Base-by-base conservation (phyloP, 371 early-diverging fungal genomes). In the Apophysomyces ossiformis region DNA sequence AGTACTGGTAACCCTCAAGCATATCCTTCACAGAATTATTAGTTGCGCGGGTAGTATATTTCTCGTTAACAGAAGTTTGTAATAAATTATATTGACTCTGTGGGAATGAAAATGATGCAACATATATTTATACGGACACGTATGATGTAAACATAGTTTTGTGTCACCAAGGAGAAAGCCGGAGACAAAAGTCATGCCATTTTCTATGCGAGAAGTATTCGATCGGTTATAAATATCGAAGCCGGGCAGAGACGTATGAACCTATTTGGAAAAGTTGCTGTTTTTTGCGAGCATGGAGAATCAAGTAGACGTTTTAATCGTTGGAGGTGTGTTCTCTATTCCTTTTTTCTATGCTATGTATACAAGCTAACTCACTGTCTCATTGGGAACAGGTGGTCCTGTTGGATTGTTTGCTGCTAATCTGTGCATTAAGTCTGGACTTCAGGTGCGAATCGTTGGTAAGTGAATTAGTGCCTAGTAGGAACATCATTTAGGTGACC, bases 171-270 rank as follows among this genome's bases (percentile, higher is more conserved):
- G 54, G 54, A 26, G 7, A 50, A 50, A 50, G 54, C 54, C 54
- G 54, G 54, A 50, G 54, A 4, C 21, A 50, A 50, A 50, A 50
- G 41, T 50, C 54, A 50, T 50, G 54, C 54, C 54, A 50, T 50
- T 50, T 50, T 50, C 54, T 50, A 21, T 7, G 9, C 21, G 54
- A 11, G 21, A 50, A 50, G 13, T 13, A 41, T 41, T 13, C 41
- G 1, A 41, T 13, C 21, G 21, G 1, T 16, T 21, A 50, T 50
- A 50, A 50, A 41, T 41, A 41, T 13, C 13, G 41, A 50, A 50
- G 11, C 35, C 54, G 9, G 54, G n/a, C 21, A 21, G 9, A 26
- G 32, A 6, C 21, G 4, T 5, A 50, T 50, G 21, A 50, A 50
- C 54, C 7, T 50, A 50, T 50, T 50, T 50, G 54, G 54, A 50